Evolutionary conservation across 2,329 filamentous ascomycete species (phyloP), one percentile per base, ranked within the genome.

Genomic region (Penicillium occitanis): DNA sequence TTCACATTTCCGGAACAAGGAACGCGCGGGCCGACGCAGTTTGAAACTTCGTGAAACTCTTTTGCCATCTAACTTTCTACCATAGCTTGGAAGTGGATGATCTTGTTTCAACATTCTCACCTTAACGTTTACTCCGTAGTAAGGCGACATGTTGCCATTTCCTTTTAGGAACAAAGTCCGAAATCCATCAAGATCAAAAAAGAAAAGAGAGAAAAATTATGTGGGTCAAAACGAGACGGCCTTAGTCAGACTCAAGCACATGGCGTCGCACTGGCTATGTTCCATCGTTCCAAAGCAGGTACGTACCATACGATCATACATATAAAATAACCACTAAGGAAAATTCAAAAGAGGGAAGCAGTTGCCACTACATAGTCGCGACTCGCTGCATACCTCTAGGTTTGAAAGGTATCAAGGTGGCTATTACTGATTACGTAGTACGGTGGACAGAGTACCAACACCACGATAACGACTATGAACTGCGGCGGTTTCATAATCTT

Each of bases 171-270:
- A 57, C 53, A 40, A 57, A 3, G 33, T 37, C 53, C 53, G 53
- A 57, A 33, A 37, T 40, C 33, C 6, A 37, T 37, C 33, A 30
- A 40, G 10, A 8, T 22, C 42, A 30, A 53, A 17, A 51, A n/a
- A 42, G 19, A 33, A 14, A 51, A 8, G 33, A 6, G 48, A 53
- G 59, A 33, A 40, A 42, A 42, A 53, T 13, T 37, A 40, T 40
- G 53, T 30, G 35, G 35, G 48, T 33, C 46, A 42, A 51, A 28
- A 53, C 4, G 19, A 22, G 14, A 8, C 19, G 17, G 10, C 11
- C 3, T 37, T 55, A 53, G 33, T 42, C 61, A 44, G 40, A 42
- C 46, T 51, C 46, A 62, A 62, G 42, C 60, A 62, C 60, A 62
- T 62, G 44, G 60, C 44, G 44, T 62, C 60, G 35, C 22, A 55